A percentile compares a stretch with the other conserved stretches of the same genome.
phyloP scores from a whole-genome alignment of 2,329 filamentous ascomycete species.

The Fusarium musae region DNA sequence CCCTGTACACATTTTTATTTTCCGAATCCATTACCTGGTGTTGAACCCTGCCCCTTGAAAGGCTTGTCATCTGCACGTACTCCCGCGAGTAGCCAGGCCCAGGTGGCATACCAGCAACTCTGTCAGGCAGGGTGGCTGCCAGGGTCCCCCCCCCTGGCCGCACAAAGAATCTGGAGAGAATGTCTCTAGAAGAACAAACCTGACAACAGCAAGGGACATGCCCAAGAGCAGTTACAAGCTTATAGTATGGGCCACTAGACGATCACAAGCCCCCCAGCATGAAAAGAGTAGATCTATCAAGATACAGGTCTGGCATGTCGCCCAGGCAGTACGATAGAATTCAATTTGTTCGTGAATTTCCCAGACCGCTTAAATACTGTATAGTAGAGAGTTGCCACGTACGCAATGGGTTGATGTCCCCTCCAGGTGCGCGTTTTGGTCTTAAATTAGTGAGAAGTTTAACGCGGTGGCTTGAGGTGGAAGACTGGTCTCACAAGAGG shows the following conservation, averaged over 20 bases:
- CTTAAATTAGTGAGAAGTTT: not conserved
- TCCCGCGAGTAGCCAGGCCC: slow-evolving; percentile 27
- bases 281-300: not conserved
- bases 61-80: slow-evolving; percentile 36
- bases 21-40: not conserved
- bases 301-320: not conserved
- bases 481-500: not conserved
- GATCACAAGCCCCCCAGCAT: slow-evolving; percentile 2
- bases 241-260: slow-evolving; percentile 19
- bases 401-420: not conserved
- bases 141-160: slow-evolving; percentile 7
- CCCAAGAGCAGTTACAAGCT: slow-evolving; percentile 9
- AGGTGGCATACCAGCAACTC: slow-evolving; percentile 14
- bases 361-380: not conserved
- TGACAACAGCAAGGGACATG: slow-evolving; percentile 10
- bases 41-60: not conserved
- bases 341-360: not conserved
- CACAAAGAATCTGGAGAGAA: slow-evolving; percentile 31
- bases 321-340: not conserved
- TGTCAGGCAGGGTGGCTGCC: slow-evolving; percentile 7
- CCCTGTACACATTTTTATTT: not conserved
- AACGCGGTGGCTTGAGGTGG: not conserved
- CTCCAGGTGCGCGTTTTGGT: not conserved
- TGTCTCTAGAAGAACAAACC: slow-evolving; percentile 28
- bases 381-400: not conserved